These are phyloP conservation scores for Letharia lupina DNA, from an alignment of 495 filamentous ascomycete species.

Conservation along the genomic window DNA sequence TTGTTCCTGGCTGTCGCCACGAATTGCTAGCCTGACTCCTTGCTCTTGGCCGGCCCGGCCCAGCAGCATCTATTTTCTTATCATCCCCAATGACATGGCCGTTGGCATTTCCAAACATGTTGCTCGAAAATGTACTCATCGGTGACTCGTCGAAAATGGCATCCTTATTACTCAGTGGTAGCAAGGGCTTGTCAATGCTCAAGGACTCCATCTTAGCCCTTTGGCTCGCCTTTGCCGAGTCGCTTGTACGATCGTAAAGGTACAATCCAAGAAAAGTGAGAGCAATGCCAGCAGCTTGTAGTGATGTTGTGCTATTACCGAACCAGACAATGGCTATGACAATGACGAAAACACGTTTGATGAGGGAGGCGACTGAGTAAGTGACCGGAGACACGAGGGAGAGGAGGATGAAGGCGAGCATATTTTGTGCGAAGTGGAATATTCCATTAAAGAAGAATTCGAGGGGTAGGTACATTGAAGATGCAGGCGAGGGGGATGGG, in stretches of 20 bases:
- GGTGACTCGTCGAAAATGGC: conserved; percentile 28
- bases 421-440: conserved; percentile 94
- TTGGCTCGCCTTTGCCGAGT: conserved; percentile 75
- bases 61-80: conserved; percentile 51
- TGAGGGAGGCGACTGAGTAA: conserved; percentile 88
- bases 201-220: conserved; percentile 48
- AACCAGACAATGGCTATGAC: conserved; percentile 94
- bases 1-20: conserved; percentile 67
- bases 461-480: conserved; percentile 63
- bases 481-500: conserved; percentile 48
- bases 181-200: conserved; percentile 52
- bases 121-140: conserved; percentile 29
- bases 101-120: conserved; percentile 25
- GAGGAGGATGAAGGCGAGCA: conserved; percentile 84
- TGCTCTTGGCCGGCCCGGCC: conserved; percentile 44
- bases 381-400: conserved; percentile 92
- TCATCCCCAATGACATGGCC: conserved; percentile 42
- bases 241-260: conserved; percentile 87
- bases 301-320: conserved; percentile 69
- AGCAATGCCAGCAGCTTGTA: conserved; percentile 76
- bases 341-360: conserved; percentile 97
- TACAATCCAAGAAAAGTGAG: conserved; percentile 92
- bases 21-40: conserved; percentile 43
- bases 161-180: conserved; percentile 51
- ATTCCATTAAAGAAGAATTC: conserved; percentile 96